Evolutionary conservation across 1,284 basidiomycete genomes (phyloP).

Genomic region (Earliella scabrosa): DNA sequence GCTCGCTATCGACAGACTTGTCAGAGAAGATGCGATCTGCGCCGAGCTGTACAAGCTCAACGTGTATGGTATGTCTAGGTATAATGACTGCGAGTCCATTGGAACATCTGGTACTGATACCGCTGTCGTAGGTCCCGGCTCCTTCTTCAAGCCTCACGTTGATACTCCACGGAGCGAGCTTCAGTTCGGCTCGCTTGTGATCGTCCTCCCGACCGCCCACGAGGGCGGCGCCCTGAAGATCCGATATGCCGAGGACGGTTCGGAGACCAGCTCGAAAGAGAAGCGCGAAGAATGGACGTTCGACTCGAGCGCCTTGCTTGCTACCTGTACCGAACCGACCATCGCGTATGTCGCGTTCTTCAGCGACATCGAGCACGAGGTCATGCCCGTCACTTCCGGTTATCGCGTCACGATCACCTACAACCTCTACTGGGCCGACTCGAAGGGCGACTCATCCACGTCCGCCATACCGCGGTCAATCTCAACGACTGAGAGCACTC

Average conservation of each 20-base stretch:
- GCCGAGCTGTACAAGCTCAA: slow-evolving; percentile 33
- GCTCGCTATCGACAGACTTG: slow-evolving; percentile 26
- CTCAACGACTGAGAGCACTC: background rate
- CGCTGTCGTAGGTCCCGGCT: slow-evolving; percentile 11
- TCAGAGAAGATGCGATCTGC: slow-evolving; percentile 16
- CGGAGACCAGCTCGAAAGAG: no score
- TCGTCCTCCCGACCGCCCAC: slow-evolving; percentile 45
- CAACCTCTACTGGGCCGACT: slow-evolving; percentile 38
- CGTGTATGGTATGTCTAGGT: slow-evolving; percentile 5
- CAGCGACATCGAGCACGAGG: slow-evolving; percentile 50
- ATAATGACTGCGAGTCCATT: background rate
- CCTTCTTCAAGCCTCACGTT: slow-evolving; percentile 33
- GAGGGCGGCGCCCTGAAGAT: slow-evolving; percentile 44
- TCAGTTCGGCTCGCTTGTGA: slow-evolving; percentile 48
- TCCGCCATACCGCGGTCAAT: no score
- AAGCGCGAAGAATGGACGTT: slow-evolving; percentile 33
- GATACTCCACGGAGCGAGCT: slow-evolving; percentile 29
- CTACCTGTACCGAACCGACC: slow-evolving; percentile 6
- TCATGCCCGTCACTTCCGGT: slow-evolving; percentile 42
- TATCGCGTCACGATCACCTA: slow-evolving; percentile 48
- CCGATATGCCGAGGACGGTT: slow-evolving; percentile 30
- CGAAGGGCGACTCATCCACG: background rate
- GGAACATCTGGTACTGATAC: background rate
- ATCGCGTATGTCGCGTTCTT: slow-evolving; percentile 43
- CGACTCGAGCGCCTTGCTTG: slow-evolving; percentile 34